Evolutionary conservation across 768 basidiomycete species (phyloP), one percentile per base, ranked within the genome.

Genomic region (Phlegmacium glaucopus): DNA sequence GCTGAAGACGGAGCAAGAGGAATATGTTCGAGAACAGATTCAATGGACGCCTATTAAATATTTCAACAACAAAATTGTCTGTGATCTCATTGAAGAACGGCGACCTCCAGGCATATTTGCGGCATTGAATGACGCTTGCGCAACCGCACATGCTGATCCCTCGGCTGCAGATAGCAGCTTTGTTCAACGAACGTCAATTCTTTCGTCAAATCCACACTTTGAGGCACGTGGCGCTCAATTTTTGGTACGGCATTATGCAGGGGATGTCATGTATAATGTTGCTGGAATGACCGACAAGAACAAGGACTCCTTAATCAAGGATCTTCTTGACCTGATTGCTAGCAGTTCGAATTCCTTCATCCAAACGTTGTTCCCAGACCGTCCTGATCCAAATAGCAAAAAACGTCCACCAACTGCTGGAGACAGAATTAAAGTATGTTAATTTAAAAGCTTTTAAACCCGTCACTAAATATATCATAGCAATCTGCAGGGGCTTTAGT

Each of bases 41-140:
- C 91, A 97, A 67, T 99, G 96, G 96, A 95, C 88, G 0, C 94
- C 94, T 0, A 99, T 99, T 78, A 94, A 97, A 58, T 99, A 95
- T 66, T 95, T 94, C 79, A 93, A 95, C 65, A 95, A 94, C 76
- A 93, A 94, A 74, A 82, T 99, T 51, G 96, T 99, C 18, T 99
- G 96, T 66, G 94, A 95, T 61, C 80, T 99, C 25, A 98, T 99
- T 55, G 96, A 99, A 67, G 96, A 96, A 62, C 84, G 86, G 40
- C 83, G 91, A 34, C 96, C 96, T 0, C 95, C 96, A 11, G 96
- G 96, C 26, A 91, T 99, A 48, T 98, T 99, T 52, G 94, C 96
- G 9, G 92, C 96, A 0, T 76, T 99, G 45, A 99, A 99, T 61
- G 96, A 99, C 57, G 96, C 96, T n/a, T 95, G 93, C 53, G 95